Base-by-base conservation (phyloP, 257 asterid species). In the Nicotiana benthamiana region DNA sequence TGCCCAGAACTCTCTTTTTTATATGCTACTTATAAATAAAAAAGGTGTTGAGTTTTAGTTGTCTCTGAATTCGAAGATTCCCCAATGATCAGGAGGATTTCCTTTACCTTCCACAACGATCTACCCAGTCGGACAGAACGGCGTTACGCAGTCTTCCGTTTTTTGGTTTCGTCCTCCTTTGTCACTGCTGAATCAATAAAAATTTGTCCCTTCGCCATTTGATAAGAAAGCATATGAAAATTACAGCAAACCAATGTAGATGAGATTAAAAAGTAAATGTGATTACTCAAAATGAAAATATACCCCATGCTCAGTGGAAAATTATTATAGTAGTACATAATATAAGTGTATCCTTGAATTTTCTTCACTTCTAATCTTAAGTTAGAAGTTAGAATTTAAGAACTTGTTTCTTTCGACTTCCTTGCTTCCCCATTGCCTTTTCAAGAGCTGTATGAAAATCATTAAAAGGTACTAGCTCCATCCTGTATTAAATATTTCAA, bases 381-480 rank as follows among this genome's bases (percentile, higher is more conserved):
- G 4, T 17, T 18, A 17, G 4, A 3, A 22, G 5, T 68, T 59
- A 93, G 88, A 94, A 94, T 60, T 80, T 90, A 76, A 94, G 81
- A 61, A 94, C 91, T 86, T 94, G 98, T 80, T 94, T 94, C 59
- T 92, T 93, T 82, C 91, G 97, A 75, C 94, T 91, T 80, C 98
- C 97, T 12, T 83, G 91, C 84, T 93, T 94, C 24, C 98, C 97
- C 46, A 92, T 92, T 81, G 98, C 88, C 86, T 87, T 94, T 81
- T 93, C 93, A 80, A 94, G 84, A 20, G 96, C 97, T 72, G 75
- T 54, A 2, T 82, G 83, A 81, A 93, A 93, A 75, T 91, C 83
- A 79, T 86, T 89, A 43, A 94, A 93, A 16, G 94, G 92, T 68
- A 86, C 89, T 11, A 90, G 77, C 94, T 94, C 98, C 97, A 90